Evolutionary conservation across 2,329 filamentous ascomycete species (phyloP), one percentile per base, ranked within the genome.

Genomic region (Aspergillus proliferans): DNA sequence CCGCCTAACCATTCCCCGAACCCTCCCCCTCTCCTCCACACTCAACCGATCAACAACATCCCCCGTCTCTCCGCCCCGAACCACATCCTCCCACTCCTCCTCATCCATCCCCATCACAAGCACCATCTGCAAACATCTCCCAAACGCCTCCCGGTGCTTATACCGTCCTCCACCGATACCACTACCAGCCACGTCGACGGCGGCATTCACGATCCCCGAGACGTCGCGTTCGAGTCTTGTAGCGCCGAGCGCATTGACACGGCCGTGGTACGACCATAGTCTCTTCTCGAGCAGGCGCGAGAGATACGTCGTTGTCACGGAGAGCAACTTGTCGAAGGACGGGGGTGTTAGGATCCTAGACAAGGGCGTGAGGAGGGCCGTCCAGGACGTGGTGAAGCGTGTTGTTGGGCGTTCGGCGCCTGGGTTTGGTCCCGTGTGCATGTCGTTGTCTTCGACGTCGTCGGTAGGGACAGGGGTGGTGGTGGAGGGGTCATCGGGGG

Each of bases 101-200:
- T 93, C 88, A 65, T 96, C 91, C 89, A 96, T 94, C 58, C 91
- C 92, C 65, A 92, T 84, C 14, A 95, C 82, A 76, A 94, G 82
- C 49, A 87, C 82, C 59, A 95, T 85, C 76, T 96, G 89, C 51
- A 79, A 78, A 50, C 87, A 87, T 61, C 84, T 82, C 24, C 79
- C 77, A 72, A 96, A 95, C 3, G 80, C 71, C 62, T 95, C 90
- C 28, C 88, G 77, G 33, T 93, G 79, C 1, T 81, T 81, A 64
- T 95, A 96, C 61, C 87, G 83, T 3, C 62, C 66, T 7, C 65
- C 58, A 2, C 58, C 61, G 3, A 60, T 59, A n/a, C 63, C 52
- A 5, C 60, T 58, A 49, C 61, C 64, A 19, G 63, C 67, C 2
- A 70, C 61, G 48, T 71, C 69, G 19, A 74, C 68, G 6, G 71